phyloP scores from a whole-genome alignment of 345 rosid species.

The Bruguiera sexangula region DNA sequence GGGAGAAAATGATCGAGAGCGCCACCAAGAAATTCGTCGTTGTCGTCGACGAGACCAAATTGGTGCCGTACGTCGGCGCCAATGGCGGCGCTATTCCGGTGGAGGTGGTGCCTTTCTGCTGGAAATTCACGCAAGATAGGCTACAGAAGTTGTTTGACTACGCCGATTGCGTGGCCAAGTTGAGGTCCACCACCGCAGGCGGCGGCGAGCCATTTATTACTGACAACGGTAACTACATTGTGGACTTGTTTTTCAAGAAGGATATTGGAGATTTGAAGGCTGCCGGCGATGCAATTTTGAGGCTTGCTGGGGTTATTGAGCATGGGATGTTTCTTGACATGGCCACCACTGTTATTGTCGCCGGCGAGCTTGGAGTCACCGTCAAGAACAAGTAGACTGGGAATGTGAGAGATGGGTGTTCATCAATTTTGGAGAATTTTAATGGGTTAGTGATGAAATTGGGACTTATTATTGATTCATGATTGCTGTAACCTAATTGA shows the following conservation, averaged over 20 bases:
- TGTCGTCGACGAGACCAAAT: slow-evolving; percentile 66
- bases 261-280: slow-evolving; percentile 73
- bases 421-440: not conserved
- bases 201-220: slow-evolving; percentile 59
- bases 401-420: not conserved
- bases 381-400: slow-evolving; percentile 44
- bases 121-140: slow-evolving; percentile 62
- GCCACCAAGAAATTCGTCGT: slow-evolving; percentile 71
- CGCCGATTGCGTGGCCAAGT: slow-evolving; percentile 56
- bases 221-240: slow-evolving; percentile 78
- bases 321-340: slow-evolving; percentile 94
- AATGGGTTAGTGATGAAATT: not conserved
- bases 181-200: slow-evolving; percentile 25
- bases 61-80: slow-evolving; percentile 64
- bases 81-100: slow-evolving; percentile 86
- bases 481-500: not conserved
- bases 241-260: slow-evolving; percentile 65
- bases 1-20: slow-evolving; percentile 95
- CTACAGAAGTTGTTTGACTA: slow-evolving; percentile 48
- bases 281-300: slow-evolving; percentile 65
- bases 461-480: not conserved
- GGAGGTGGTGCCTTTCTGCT: slow-evolving; percentile 80
- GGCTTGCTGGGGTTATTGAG: slow-evolving; percentile 87
- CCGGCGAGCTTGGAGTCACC: slow-evolving; percentile 75
- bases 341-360: slow-evolving; percentile 90